Evolutionary conservation across 2,329 filamentous ascomycete species (phyloP).

Genomic region (Saccharata proteae): DNA sequence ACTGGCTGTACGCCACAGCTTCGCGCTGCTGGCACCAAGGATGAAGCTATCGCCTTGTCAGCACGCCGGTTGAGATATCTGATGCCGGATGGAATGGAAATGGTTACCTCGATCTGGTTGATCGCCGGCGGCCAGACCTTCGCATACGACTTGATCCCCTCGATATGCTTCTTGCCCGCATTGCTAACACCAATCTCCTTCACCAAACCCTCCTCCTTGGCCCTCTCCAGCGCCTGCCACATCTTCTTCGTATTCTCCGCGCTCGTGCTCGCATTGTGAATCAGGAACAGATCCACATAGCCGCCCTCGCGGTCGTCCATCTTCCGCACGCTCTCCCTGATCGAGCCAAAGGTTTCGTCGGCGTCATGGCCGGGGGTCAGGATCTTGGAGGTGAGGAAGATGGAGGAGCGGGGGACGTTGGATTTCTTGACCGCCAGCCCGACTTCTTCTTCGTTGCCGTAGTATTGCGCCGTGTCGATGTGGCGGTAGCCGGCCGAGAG

Average conservation of each 20-base stretch:
- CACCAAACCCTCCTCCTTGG: slow-evolving; percentile 47
- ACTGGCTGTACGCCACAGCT: slow-evolving; percentile 44
- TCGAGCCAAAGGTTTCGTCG: slow-evolving; percentile 47
- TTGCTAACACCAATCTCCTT: slow-evolving; percentile 63
- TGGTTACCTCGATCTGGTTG: slow-evolving; percentile 62
- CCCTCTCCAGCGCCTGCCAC: slow-evolving; percentile 54
- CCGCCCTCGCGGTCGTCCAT: slow-evolving; percentile 41
- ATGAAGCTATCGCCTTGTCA: slow-evolving; percentile 42
- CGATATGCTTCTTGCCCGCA: slow-evolving; percentile 54
- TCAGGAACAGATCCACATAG: slow-evolving; percentile 60
- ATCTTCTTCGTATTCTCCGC: slow-evolving; percentile 44
- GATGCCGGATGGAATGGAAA: slow-evolving; percentile 13
- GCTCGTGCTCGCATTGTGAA: slow-evolving; percentile 52
- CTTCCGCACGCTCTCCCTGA: slow-evolving; percentile 51
- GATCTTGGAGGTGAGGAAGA: slow-evolving; percentile 65
- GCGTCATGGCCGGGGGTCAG: slow-evolving; percentile 39
- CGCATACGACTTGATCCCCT: slow-evolving; percentile 56
- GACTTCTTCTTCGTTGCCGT: slow-evolving; percentile 57
- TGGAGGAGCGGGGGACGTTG: slow-evolving; percentile 41
- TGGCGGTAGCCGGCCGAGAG: slow-evolving; percentile 49
- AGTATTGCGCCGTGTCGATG: slow-evolving; percentile 57
- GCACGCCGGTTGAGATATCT: not conserved
- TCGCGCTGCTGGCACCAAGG: slow-evolving; percentile 58
- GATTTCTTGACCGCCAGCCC: slow-evolving; percentile 50
- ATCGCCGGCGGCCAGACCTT: slow-evolving; percentile 57